Evolutionary conservation across 2,329 filamentous ascomycete genomes (phyloP).

Genomic region (Fusarium sp.): DNA sequence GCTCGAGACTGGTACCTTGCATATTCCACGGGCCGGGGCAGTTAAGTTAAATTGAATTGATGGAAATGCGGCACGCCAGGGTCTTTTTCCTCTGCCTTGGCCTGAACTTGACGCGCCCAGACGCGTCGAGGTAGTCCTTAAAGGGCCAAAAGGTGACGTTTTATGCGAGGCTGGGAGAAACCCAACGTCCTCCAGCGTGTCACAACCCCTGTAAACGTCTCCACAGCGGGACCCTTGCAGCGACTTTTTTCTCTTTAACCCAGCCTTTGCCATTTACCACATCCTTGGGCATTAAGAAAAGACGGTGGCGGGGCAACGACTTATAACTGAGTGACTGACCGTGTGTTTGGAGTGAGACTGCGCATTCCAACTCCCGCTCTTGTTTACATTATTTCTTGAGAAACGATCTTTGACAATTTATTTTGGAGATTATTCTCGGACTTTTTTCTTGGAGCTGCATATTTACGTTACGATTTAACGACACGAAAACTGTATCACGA

Average conservation of each 20-base stretch:
- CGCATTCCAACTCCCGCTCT: constrained; percentile 32
- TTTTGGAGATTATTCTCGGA: background rate
- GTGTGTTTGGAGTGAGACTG: constrained; percentile 14
- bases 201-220: constrained; percentile 28
- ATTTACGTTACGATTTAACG: constrained; percentile 18
- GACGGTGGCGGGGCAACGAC: constrained; percentile 63
- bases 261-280: constrained; percentile 53
- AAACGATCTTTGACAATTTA: constrained; percentile 2
- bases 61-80: constrained; percentile 1
- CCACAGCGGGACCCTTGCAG: constrained; percentile 34
- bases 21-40: background rate
- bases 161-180: constrained; percentile 41
- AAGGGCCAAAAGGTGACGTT: constrained; percentile 33
- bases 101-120: constrained; percentile 21
- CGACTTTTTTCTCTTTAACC: constrained; percentile 40
- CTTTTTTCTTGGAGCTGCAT: background rate
- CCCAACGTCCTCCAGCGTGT: constrained; percentile 26
- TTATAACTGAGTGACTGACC: constrained; percentile 52
- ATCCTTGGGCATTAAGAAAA: constrained; percentile 50
- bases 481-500: constrained; percentile 10
- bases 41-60: background rate
- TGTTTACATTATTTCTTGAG: constrained; percentile 8
- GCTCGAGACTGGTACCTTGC: constrained; percentile 12
- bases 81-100: constrained; percentile 3
- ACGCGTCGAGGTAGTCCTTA: constrained; percentile 15